Percentiles rank a stretch among this genome's conserved stretches.
phyloP scores from a whole-genome alignment of 2,329 filamentous ascomycete species.

The Pseudocercospora fuligena region DNA sequence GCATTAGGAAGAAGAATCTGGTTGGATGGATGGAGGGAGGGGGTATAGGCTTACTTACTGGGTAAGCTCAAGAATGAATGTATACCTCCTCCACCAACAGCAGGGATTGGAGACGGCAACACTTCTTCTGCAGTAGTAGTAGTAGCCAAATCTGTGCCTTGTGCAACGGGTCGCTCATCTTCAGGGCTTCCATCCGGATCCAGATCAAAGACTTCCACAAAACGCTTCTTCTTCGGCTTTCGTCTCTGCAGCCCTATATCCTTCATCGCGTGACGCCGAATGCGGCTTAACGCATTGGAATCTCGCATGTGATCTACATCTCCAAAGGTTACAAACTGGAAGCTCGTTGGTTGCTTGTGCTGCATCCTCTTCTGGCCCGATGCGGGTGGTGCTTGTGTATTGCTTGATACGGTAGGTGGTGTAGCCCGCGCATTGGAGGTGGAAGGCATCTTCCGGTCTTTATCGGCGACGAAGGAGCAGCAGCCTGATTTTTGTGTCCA shows the following conservation, averaged over 20 bases:
- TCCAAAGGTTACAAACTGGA: slow-evolving; percentile 18
- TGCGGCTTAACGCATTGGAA: slow-evolving; percentile 9
- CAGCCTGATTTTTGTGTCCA: not conserved
- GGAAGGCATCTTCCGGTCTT: not conserved
- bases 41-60: not conserved
- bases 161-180: not conserved
- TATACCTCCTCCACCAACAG: slow-evolving; percentile 15
- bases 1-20: too few species aligned
- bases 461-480: not conserved
- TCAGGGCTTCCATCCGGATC: not conserved
- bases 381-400: not conserved
- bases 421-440: not conserved
- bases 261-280: slow-evolving; percentile 22
- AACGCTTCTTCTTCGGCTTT: slow-evolving; percentile 18
- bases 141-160: too few species aligned
- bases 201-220: not conserved
- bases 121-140: not conserved
- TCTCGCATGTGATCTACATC: slow-evolving; percentile 12
- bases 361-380: not conserved
- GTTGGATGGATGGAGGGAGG: too few species aligned
- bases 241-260: slow-evolving; percentile 18
- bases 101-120: not conserved
- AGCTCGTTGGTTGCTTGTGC: slow-evolving; percentile 13
- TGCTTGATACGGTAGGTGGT: not conserved
- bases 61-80: slow-evolving; percentile 17